phyloP scores from a whole-genome alignment of 2,329 filamentous ascomycete species.

The Colletotrichum sojae region DNA sequence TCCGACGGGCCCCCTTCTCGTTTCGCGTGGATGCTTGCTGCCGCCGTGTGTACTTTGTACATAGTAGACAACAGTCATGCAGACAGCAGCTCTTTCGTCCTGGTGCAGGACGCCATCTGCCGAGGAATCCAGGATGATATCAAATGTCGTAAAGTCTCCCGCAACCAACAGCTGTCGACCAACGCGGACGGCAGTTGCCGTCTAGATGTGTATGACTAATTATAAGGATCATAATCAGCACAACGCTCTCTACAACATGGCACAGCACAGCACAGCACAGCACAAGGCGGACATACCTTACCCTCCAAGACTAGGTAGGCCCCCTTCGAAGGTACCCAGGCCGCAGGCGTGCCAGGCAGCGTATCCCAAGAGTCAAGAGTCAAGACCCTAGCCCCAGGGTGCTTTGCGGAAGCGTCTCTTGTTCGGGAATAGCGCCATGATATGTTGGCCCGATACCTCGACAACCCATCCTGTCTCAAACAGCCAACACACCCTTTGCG shows the following conservation, averaged over 20 bases:
- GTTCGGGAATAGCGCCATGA: conserved; percentile 25
- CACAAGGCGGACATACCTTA: conserved; percentile 3
- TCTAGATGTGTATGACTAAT: conserved; percentile 12
- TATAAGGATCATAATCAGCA: no score
- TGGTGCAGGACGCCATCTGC: not conserved
- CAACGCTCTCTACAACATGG: no score
- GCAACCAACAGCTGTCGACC: not conserved
- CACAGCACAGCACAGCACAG: conserved; percentile 1
- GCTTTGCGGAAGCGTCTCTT: conserved; percentile 18
- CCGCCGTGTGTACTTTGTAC: no score
- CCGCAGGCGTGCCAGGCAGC: no score
- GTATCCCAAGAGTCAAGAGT: not conserved
- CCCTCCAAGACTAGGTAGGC: not conserved
- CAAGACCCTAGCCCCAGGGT: conserved; percentile 5
- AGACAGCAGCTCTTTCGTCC: no score
- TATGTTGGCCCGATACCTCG: conserved; percentile 22
- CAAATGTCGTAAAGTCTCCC: no score
- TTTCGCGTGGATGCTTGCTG: not conserved
- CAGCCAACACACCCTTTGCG: conserved; percentile 10
- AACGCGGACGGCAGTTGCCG: conserved; percentile 12
- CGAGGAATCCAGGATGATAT: not conserved
- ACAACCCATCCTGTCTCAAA: conserved; percentile 22
- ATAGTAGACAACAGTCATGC: no score
- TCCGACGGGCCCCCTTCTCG: not conserved
- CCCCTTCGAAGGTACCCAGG: no score